A percentile compares a stretch with the other conserved stretches of the same genome.
Evolutionary conservation across 805 yeast species (phyloP).

Genomic region (Ogataea methanolica): DNA sequence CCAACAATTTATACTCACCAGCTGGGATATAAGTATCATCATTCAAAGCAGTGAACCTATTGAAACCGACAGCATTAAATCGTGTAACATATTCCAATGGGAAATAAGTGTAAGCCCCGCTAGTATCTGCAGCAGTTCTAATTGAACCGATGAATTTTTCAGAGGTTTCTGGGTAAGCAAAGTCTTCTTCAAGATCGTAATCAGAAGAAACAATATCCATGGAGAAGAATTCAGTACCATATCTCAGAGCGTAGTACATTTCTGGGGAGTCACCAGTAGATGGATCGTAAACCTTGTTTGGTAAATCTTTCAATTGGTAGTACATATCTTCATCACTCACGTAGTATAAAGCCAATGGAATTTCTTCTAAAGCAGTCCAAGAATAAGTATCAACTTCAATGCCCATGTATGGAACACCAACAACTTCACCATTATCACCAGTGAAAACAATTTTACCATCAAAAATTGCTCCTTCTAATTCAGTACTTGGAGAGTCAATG

Average conservation of each 20-base stretch:
- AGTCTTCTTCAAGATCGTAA: constrained; percentile 9
- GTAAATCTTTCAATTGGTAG: not conserved
- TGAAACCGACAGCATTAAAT: not conserved
- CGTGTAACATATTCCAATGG: not conserved
- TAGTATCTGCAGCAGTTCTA: not conserved
- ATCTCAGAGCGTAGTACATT: constrained; percentile 6
- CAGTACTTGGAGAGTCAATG: constrained; percentile 2
- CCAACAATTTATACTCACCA: constrained; percentile 7
- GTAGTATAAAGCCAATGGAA: not conserved
- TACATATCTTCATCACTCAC: too few relatives aligned
- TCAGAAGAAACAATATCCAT: constrained; percentile 9
- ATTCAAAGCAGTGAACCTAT: not conserved
- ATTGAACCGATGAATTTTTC: constrained; percentile 4
- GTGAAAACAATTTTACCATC: constrained; percentile 8
- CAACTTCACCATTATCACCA: constrained; percentile 13
- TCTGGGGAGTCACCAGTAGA: constrained; percentile 1
- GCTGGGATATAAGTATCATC: constrained; percentile 2
- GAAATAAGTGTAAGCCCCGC: not conserved
- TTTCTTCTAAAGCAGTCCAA: constrained; percentile 6
- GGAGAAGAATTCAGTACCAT: constrained; percentile 8
- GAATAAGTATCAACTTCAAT: constrained; percentile 7
- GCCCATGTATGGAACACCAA: constrained; percentile 14
- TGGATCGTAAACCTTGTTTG: not conserved
- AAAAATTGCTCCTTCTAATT: constrained; percentile 4
- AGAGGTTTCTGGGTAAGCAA: constrained; percentile 9